Evolutionary conservation across 495 filamentous ascomycete species (phyloP), one percentile per base, ranked within the genome.

Genomic region (Penicillium tannophilum): DNA sequence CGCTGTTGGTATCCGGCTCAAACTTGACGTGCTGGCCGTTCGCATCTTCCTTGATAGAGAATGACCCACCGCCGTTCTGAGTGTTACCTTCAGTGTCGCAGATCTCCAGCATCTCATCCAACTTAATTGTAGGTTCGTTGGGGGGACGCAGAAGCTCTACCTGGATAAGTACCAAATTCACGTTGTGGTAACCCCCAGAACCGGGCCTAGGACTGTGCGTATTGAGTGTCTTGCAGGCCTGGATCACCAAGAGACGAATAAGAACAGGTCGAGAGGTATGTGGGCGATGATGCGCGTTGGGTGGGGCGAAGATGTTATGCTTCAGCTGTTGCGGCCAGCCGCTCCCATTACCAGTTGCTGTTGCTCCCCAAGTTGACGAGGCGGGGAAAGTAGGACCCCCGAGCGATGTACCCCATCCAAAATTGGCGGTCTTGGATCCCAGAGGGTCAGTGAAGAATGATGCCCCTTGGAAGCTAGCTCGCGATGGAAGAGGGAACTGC

Each of bases 81-180:
- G 77, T 67, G 64, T 90, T 95, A 56, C 94, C 94, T 68, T 94
- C 88, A 2, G 93, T 95, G 60, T 97, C 93, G 71, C 90, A 93
- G 55, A 96, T 90, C 48, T 91, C 88, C n/a, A 92, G 79, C 71
- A 98, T 79, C 61, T 96, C 92, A 30, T 84, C 76, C 52, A 89
- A 76, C 3, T 76, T 76, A 57, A 94, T 83, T 0, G 82, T 72
- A 2, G 82, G 73, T 42, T 91, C 88, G 41, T 70, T 72, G 0
- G 78, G 61, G 23, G 81, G 73, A 33, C 82, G 85, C 36, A 85
- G 72, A 46, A 79, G 68, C 31, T 90, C 85, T 12, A 96, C 79
- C 52, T 88, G 87, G 5, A 77, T 77, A 50, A 88, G 84, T 50
- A 97, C 80, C 16, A 75, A 72, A 12, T 83, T 79, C 44, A 92